These are phyloP conservation scores for Gynostemma pentaphyllum DNA, from an alignment of 306 rosid genomes.

Conservation along the genomic window DNA sequence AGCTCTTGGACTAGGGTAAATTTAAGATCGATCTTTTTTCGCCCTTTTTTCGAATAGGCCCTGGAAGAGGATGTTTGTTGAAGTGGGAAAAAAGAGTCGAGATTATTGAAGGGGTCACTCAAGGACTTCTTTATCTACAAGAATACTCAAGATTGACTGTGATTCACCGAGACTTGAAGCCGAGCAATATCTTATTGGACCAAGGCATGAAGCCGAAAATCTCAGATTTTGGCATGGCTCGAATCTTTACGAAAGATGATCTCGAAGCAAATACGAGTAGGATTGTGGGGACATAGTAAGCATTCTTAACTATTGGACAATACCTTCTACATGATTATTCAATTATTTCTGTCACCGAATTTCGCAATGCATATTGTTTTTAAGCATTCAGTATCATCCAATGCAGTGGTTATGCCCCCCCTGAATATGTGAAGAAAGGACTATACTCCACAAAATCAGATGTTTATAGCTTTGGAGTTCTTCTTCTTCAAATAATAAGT, in stretches of 20 bases:
- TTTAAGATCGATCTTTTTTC: too few relatives aligned
- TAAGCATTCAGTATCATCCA: background rate
- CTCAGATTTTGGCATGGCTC: slow-evolving; percentile 66
- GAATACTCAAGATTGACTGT: slow-evolving; percentile 63
- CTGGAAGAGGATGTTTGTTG: slow-evolving; percentile 16
- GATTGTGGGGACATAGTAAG: slow-evolving; percentile 58
- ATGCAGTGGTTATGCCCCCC: slow-evolving; percentile 33
- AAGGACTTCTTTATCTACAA: slow-evolving; percentile 70
- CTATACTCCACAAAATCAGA: slow-evolving; percentile 46
- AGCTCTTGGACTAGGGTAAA: too few relatives aligned
- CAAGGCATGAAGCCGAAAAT: slow-evolving; percentile 46
- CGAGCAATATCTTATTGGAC: slow-evolving; percentile 47
- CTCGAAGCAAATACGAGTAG: slow-evolving; percentile 48
- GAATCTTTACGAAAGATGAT: slow-evolving; percentile 39
- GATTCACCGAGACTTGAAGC: slow-evolving; percentile 56
- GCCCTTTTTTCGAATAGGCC: slow-evolving; percentile 33
- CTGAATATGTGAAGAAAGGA: slow-evolving; percentile 27
- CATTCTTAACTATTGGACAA: background rate
- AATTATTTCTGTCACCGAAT: background rate
- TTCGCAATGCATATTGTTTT: background rate
- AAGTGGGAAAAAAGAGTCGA: slow-evolving; percentile 42
- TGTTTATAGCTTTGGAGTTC: slow-evolving; percentile 30
- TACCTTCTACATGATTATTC: background rate
- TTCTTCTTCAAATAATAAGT: slow-evolving; percentile 55
- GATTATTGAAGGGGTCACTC: slow-evolving; percentile 52